Evolutionary conservation across 176 grass and related monocot species (phyloP).

Genomic region (Stipa capillata): DNA sequence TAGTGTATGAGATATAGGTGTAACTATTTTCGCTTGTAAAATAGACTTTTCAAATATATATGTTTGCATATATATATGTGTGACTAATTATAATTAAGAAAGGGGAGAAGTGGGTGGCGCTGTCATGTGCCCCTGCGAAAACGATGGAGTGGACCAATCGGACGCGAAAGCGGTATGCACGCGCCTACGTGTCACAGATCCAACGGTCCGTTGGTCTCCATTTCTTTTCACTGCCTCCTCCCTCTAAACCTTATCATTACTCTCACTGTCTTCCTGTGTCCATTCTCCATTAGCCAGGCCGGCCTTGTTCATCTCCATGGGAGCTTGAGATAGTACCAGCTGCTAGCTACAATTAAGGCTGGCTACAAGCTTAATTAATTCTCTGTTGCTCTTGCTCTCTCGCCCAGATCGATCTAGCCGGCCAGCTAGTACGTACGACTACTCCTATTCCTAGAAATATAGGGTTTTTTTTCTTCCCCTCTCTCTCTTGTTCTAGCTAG

Average conservation of each 20-base stretch:
- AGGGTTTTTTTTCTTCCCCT: constrained; percentile 23
- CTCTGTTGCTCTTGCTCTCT: neutral
- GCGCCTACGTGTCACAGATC: constrained; percentile 5
- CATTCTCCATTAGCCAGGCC: neutral
- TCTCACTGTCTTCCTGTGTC: neutral
- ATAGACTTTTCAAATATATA: too few relatives aligned
- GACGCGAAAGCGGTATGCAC: neutral
- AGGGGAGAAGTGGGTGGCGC: constrained; percentile 16
- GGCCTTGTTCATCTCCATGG: constrained; percentile 12
- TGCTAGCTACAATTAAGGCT: neutral
- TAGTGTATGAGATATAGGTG: too few relatives aligned
- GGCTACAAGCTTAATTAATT: neutral
- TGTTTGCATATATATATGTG: neutral
- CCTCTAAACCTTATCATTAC: constrained; percentile 12
- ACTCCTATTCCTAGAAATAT: neutral
- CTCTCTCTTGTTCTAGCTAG: neutral
- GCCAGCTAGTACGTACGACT: neutral
- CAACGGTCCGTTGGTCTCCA: neutral
- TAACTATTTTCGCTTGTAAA: too few relatives aligned
- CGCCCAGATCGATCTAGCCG: neutral
- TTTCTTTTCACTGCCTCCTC: neutral
- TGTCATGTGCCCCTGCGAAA: constrained; percentile 20
- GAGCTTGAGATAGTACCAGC: neutral
- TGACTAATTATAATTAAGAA: neutral
- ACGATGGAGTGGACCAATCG: constrained; percentile 17